Evolutionary conservation across 331 rosid genomes (phyloP).

Genomic region (Pyracantha coccinea): DNA sequence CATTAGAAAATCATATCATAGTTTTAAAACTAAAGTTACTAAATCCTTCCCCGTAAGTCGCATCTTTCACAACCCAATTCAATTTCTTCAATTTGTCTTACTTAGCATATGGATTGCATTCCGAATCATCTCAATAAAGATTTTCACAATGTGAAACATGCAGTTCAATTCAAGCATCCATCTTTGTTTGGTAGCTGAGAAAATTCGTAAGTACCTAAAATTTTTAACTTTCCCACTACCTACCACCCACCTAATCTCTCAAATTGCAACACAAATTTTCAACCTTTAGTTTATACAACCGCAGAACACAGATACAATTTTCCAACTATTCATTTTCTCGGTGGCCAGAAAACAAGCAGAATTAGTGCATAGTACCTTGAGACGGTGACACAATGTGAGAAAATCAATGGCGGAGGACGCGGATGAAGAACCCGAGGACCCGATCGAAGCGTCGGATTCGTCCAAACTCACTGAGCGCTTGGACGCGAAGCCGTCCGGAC

Average conservation of each 20-base stretch:
- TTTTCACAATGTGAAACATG: neutral
- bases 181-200: neutral
- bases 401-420: constrained; percentile 67
- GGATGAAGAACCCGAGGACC: constrained; percentile 25
- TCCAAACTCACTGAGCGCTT: constrained; percentile 18
- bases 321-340: neutral
- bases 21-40: neutral
- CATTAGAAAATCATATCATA: neutral
- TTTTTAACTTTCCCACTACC: neutral
- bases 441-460: constrained; percentile 25
- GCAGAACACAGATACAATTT: neutral
- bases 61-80: neutral
- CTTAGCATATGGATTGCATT: neutral
- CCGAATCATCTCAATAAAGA: neutral
- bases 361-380: constrained; percentile 50
- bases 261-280: neutral
- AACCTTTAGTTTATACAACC: neutral
- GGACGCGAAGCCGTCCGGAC: constrained; percentile 31
- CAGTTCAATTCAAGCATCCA: neutral
- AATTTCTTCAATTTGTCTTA: neutral
- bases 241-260: neutral
- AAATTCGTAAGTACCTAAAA: neutral
- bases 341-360: neutral
- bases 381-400: constrained; percentile 72
- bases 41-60: neutral